phyloP scores from a whole-genome alignment of 2,329 filamentous ascomycete species.

The Pyricularia sp. region DNA sequence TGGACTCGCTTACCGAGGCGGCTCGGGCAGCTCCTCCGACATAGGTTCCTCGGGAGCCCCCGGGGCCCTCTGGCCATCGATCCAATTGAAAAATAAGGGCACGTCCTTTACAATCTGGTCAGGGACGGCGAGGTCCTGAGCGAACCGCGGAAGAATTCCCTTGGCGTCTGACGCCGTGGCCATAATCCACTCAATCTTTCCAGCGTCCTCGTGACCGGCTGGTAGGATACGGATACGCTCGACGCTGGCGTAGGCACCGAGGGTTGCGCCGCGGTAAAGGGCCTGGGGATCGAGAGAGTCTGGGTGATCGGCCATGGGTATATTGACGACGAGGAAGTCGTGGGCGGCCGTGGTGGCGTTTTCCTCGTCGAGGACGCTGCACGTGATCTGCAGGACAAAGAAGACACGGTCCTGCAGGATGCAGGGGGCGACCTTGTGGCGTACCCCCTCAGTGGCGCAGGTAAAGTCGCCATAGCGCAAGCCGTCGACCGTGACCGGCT shows the following conservation, averaged over 20 bases:
- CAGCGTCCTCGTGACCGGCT: constrained; percentile 17
- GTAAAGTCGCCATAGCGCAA: constrained; percentile 36
- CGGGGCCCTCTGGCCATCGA: neutral
- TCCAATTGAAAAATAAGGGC: constrained; percentile 55
- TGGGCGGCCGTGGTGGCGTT: constrained; percentile 18
- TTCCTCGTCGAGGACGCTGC: constrained; percentile 24
- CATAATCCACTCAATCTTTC: constrained; percentile 65
- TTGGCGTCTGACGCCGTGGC: constrained; percentile 63
- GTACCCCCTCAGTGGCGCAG: constrained; percentile 52
- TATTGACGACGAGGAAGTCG: constrained; percentile 49
- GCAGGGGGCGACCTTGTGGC: constrained; percentile 48
- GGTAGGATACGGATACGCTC: constrained; percentile 46
- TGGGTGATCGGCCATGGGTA: constrained; percentile 37
- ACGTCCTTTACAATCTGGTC: constrained; percentile 62
- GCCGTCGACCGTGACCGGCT: constrained; percentile 18
- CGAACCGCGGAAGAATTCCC: constrained; percentile 54
- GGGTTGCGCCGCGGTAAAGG: constrained; percentile 36
- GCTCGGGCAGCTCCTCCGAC: neutral
- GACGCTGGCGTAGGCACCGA: constrained; percentile 55
- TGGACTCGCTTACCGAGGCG: neutral
- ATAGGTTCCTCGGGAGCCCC: neutral
- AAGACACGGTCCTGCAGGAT: constrained; percentile 58
- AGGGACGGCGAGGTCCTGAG: constrained; percentile 56
- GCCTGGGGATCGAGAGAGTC: neutral
- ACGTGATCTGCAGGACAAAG: constrained; percentile 53